phyloP scores from a whole-genome alignment of 345 rosid species.

The Cochlearia excelsa region DNA sequence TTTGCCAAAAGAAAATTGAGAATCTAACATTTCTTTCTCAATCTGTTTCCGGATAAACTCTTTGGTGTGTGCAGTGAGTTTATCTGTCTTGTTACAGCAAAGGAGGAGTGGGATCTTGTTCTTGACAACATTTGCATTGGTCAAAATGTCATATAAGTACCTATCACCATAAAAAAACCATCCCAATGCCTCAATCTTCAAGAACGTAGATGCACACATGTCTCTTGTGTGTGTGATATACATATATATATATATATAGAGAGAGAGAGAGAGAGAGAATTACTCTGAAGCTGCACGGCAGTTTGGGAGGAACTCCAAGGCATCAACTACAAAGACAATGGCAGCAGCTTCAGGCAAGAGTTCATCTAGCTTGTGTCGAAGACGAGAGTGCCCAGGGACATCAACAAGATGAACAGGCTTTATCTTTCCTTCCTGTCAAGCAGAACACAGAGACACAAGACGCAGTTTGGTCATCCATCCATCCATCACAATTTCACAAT shows the following conservation, averaged over 20 bases:
- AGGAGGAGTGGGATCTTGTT: conserved; percentile 77
- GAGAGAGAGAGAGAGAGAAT: conserved; percentile 13
- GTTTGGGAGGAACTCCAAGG: conserved; percentile 82
- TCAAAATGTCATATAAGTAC: conserved; percentile 83
- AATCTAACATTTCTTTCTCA: conserved; percentile 91
- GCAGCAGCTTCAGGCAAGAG: conserved; percentile 83
- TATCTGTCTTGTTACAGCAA: conserved; percentile 93
- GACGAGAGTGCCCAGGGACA: conserved; percentile 94
- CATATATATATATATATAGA: too few relatives aligned
- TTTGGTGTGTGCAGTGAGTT: conserved; percentile 93
- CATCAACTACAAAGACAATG: conserved; percentile 80
- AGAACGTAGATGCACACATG: neutral
- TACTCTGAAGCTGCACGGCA: conserved; percentile 80
- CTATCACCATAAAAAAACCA: conserved; percentile 37
- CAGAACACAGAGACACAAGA: conserved; percentile 6
- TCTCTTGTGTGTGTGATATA: neutral
- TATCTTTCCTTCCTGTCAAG: conserved; percentile 59
- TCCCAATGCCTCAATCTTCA: neutral
- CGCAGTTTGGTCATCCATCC: conserved; percentile 2
- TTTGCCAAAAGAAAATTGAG: neutral
- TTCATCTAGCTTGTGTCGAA: conserved; percentile 77
- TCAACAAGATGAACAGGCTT: conserved; percentile 85
- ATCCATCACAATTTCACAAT: neutral
- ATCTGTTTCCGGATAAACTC: conserved; percentile 86
- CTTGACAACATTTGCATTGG: conserved; percentile 69